A percentile compares a stretch with the other conserved stretches of the same genome.
Evolutionary conservation across 306 rosid genomes (phyloP).

Genomic region (Leucaena leucocephala): DNA sequence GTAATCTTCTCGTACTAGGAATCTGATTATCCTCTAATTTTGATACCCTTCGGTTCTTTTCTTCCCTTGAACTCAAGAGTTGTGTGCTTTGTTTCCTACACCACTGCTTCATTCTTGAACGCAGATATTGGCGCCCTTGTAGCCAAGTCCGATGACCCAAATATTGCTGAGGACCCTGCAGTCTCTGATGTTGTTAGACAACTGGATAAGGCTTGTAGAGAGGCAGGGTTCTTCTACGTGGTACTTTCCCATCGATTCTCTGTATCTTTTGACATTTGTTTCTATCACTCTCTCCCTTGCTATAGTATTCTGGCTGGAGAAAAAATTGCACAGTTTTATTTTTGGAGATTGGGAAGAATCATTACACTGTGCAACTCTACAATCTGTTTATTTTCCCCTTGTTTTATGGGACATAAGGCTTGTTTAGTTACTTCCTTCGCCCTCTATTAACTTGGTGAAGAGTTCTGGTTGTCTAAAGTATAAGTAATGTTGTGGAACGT

Average conservation of each 20-base stretch:
- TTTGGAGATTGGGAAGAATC: slow-evolving; percentile 7
- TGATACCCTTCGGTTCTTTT: neutral
- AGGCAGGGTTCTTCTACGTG: slow-evolving; percentile 94
- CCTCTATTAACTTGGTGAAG: neutral
- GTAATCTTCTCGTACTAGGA: neutral
- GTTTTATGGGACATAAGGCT: neutral
- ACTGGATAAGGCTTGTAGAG: slow-evolving; percentile 80
- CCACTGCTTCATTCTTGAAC: neutral
- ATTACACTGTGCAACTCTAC: neutral
- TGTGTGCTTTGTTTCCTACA: slow-evolving; percentile 9
- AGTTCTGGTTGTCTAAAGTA: neutral
- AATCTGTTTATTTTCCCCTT: neutral
- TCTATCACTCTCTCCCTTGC: neutral
- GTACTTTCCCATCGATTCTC: slow-evolving; percentile 44
- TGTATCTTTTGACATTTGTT: neutral
- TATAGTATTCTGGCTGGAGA: neutral
- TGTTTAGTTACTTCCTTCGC: neutral
- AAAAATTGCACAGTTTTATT: neutral
- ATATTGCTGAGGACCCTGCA: slow-evolving; percentile 65
- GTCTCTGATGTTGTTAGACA: slow-evolving; percentile 68
- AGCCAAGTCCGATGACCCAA: slow-evolving; percentile 68
- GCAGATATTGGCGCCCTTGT: slow-evolving; percentile 74
- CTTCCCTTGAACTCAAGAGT: neutral
- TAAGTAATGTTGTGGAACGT: no score
- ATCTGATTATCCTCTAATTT: neutral